A percentile compares a stretch with the other conserved stretches of the same genome.
Conservation (phyloP, 2,329 filamentous ascomycete species). For the Setomelanomma holmii region DNA sequence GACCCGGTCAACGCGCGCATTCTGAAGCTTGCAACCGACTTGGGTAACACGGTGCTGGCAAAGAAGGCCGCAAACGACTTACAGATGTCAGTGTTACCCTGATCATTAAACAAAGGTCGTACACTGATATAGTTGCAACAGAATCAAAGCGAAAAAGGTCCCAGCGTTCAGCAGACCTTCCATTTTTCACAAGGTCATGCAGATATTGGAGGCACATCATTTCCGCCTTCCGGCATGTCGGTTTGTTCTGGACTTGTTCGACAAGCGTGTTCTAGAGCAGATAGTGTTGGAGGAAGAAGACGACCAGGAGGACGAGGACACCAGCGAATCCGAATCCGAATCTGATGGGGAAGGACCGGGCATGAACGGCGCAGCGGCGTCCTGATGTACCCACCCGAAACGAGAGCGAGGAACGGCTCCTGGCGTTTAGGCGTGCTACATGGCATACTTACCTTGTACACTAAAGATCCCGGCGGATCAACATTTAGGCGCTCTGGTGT, state of each 20-base stretch:
- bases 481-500: slow-evolving; percentile 32
- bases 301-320: slow-evolving; percentile 44
- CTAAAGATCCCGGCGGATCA: slow-evolving; percentile 11
- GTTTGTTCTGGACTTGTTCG: slow-evolving; percentile 92
- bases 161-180: slow-evolving; percentile 76
- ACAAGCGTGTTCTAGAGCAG: slow-evolving; percentile 82
- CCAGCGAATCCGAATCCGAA: slow-evolving; percentile 44
- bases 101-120: neutral
- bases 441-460: slow-evolving; percentile 27
- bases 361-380: slow-evolving; percentile 23
- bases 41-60: slow-evolving; percentile 92
- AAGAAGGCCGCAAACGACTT: slow-evolving; percentile 86
- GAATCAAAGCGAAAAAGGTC: slow-evolving; percentile 75
- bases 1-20: slow-evolving; percentile 76
- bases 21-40: slow-evolving; percentile 81
- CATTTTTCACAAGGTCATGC: slow-evolving; percentile 86
- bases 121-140: slow-evolving; percentile 50
- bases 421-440: slow-evolving; percentile 23
- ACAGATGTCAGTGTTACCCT: slow-evolving; percentile 56
- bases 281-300: slow-evolving; percentile 81
- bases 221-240: slow-evolving; percentile 86
- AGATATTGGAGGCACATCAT: slow-evolving; percentile 85
- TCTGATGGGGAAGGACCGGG: slow-evolving; percentile 30
- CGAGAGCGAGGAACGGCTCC: slow-evolving; percentile 10
- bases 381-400: slow-evolving; percentile 18